phyloP scores from a whole-genome alignment of 2,329 filamentous ascomycete genomes.

The Verticillium longisporum region DNA sequence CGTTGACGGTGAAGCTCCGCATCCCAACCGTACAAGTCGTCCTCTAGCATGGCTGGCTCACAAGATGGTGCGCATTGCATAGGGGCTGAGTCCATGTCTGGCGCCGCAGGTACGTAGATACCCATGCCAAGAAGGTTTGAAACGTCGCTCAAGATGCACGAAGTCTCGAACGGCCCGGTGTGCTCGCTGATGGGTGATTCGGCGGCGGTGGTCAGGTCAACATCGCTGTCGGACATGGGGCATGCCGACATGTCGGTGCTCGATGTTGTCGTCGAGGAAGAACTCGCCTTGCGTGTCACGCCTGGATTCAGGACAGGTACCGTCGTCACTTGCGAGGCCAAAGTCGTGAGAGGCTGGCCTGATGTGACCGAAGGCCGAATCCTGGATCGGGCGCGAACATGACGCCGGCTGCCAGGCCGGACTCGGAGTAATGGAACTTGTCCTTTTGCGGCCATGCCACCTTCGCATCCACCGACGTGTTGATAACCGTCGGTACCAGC shows the following conservation, averaged over 20 bases:
- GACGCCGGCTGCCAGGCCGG: conserved; percentile 7
- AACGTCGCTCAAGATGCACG: conserved; percentile 21
- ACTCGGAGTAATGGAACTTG: conserved; percentile 17
- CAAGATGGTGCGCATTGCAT: conserved; percentile 16
- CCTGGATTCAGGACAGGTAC: not conserved
- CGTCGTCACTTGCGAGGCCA: not conserved
- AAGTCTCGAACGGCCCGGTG: not conserved
- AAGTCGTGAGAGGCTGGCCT: not conserved
- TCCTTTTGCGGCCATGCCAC: conserved; percentile 44
- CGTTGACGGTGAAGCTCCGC: conserved; percentile 33
- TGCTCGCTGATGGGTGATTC: not conserved
- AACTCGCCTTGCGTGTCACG: not conserved
- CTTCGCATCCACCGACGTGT: conserved; percentile 16
- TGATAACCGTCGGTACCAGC: conserved; percentile 3
- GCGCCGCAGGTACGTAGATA: conserved; percentile 18
- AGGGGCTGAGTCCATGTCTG: conserved; percentile 15
- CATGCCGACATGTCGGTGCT: not conserved
- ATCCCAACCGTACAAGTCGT: conserved; percentile 49
- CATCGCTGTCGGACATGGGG: not conserved
- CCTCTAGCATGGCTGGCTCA: conserved; percentile 18
- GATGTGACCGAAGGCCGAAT: not conserved
- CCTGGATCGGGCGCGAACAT: not conserved
- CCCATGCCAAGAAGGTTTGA: conserved; percentile 27
- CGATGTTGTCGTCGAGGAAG: not conserved
- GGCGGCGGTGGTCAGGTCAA: not conserved